Evolutionary conservation across 768 basidiomycete species (phyloP).

Genomic region (Phallus indusiatus): DNA sequence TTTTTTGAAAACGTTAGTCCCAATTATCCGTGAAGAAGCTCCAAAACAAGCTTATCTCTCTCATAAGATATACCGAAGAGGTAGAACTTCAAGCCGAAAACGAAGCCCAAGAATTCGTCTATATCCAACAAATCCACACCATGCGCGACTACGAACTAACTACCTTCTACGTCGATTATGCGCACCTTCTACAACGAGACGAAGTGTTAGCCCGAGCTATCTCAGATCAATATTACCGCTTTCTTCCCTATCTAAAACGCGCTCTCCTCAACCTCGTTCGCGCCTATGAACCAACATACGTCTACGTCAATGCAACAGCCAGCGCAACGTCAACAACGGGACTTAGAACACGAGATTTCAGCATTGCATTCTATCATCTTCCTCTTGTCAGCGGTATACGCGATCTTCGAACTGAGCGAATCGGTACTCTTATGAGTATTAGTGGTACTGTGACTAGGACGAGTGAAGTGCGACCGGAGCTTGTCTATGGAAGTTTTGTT

Average conservation of each 20-base stretch:
- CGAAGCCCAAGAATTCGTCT: constrained; percentile 54
- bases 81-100: constrained; percentile 62
- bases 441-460: constrained; percentile 96
- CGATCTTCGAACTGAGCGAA: constrained; percentile 84
- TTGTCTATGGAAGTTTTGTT: constrained; percentile 87
- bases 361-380: constrained; percentile 90
- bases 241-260: constrained; percentile 87
- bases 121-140: constrained; percentile 87
- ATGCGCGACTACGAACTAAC: constrained; percentile 94
- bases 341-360: constrained; percentile 87
- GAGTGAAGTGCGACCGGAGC: constrained; percentile 92
- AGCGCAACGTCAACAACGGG: constrained; percentile 80
- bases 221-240: constrained; percentile 92
- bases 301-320: constrained; percentile 90
- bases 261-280: constrained; percentile 86
- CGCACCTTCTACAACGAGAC: constrained; percentile 81
- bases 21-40: not conserved
- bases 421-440: constrained; percentile 90
- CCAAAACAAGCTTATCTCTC: constrained; percentile 1
- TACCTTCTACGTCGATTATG: constrained; percentile 94
- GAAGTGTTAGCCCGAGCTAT: constrained; percentile 92
- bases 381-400: constrained; percentile 93
- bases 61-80: constrained; percentile 69
- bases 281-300: constrained; percentile 85
- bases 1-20: constrained; percentile 80